Evolutionary conservation across 1,284 basidiomycete genomes (phyloP).

Genomic region (Ceratobasidium sp.): DNA sequence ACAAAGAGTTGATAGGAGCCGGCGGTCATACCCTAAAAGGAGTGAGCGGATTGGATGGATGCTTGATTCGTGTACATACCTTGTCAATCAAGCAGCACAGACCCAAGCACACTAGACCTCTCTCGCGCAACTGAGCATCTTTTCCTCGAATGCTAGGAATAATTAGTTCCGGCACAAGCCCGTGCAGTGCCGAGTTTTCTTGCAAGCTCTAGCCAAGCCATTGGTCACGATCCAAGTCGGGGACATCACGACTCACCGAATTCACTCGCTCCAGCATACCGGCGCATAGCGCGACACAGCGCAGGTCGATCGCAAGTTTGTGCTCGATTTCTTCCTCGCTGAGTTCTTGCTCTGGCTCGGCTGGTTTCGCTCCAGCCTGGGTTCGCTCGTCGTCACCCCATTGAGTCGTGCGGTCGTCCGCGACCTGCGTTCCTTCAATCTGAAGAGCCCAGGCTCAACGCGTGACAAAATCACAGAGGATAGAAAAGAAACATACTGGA

Average conservation of each 20-base stretch:
- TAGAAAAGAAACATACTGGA: constrained; percentile 43
- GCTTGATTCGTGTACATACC: no score
- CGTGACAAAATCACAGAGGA: background rate
- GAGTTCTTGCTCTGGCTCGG: constrained; percentile 8
- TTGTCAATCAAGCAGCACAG: constrained; percentile 89
- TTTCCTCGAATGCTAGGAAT: constrained; percentile 90
- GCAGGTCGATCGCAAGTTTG: constrained; percentile 76
- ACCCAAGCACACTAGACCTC: constrained; percentile 85
- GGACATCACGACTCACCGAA: constrained; percentile 62
- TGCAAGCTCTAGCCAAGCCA: constrained; percentile 71
- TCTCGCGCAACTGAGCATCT: constrained; percentile 82
- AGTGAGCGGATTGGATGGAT: no score
- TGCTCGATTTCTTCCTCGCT: constrained; percentile 60
- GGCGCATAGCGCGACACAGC: constrained; percentile 88
- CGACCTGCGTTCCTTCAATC: constrained; percentile 16
- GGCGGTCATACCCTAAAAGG: constrained; percentile 86
- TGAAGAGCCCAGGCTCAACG: background rate
- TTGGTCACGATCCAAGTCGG: background rate
- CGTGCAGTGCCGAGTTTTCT: constrained; percentile 93
- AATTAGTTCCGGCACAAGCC: constrained; percentile 87
- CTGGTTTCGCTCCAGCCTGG: constrained; percentile 1
- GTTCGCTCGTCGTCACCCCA: constrained; percentile 51
- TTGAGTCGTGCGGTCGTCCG: constrained; percentile 19
- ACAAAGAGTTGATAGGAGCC: constrained; percentile 92
- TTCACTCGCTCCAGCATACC: constrained; percentile 92